phyloP scores from a whole-genome alignment of 1,284 basidiomycete species.

The Heliocybe sulcata region DNA sequence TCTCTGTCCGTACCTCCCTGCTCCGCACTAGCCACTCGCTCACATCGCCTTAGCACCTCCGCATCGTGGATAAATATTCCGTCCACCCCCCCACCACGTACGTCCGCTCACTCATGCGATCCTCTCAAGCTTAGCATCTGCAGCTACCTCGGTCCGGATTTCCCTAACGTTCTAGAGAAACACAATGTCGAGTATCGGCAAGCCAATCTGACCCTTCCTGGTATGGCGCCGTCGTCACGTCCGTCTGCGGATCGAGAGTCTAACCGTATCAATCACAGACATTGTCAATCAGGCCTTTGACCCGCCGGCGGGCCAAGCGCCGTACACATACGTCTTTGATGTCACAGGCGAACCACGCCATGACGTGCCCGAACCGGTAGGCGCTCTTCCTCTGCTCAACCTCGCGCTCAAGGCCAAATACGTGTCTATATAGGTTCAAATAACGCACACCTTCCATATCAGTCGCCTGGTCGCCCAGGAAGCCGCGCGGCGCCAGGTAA shows the following conservation, averaged over 20 bases:
- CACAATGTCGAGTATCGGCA: slow-evolving; percentile 77
- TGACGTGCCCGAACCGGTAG: slow-evolving; percentile 72
- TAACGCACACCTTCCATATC: slow-evolving; percentile 70
- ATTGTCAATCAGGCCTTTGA: slow-evolving; percentile 62
- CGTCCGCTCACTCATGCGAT: slow-evolving; percentile 17
- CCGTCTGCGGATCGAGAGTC: background rate
- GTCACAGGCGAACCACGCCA: slow-evolving; percentile 74
- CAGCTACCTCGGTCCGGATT: slow-evolving; percentile 77
- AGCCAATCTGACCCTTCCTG: slow-evolving; percentile 66
- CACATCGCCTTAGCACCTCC: slow-evolving; percentile 58
- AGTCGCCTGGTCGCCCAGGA: slow-evolving; percentile 64
- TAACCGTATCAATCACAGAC: slow-evolving; percentile 30
- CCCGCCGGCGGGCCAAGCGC: slow-evolving; percentile 53
- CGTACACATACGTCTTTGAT: slow-evolving; percentile 75
- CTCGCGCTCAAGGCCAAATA: too few relatives aligned
- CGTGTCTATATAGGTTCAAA: slow-evolving; percentile 50
- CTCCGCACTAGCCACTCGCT: slow-evolving; percentile 3
- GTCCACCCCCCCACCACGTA: slow-evolving; percentile 83
- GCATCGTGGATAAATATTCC: slow-evolving; percentile 83
- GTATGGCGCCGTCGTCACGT: slow-evolving; percentile 31
- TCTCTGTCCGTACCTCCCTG: slow-evolving; percentile 48
- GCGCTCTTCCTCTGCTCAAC: too few relatives aligned
- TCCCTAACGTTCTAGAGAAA: slow-evolving; percentile 61
- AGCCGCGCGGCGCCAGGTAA: slow-evolving; percentile 57
- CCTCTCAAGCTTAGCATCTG: background rate